Conservation (phyloP, 208 protist genomes). For the Leptomonas pyrrhocoris region DNA sequence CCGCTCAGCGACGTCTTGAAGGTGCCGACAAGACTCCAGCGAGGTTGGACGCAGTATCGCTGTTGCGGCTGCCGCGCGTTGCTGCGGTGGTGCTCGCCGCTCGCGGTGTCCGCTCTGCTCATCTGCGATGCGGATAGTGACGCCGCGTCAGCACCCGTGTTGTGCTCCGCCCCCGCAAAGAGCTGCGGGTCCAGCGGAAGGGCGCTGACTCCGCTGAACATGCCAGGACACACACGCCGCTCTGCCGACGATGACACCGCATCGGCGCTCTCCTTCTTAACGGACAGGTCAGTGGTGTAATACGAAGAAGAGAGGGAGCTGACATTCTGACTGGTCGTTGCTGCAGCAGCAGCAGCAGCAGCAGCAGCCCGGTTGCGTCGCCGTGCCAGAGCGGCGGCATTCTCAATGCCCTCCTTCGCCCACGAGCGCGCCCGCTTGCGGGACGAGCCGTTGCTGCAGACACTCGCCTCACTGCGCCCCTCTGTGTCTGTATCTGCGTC, state of each 20-base stretch:
- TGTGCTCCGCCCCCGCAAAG: slow-evolving; percentile 35
- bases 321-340: background rate
- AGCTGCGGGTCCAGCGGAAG: slow-evolving; percentile 53
- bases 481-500: background rate
- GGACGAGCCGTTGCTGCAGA: background rate
- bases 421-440: slow-evolving; percentile 35
- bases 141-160: background rate
- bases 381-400: background rate
- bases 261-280: background rate
- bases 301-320: no score
- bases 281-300: background rate
- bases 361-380: background rate
- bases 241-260: background rate
- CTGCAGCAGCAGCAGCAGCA: background rate
- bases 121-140: background rate
- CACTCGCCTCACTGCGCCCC: no score
- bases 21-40: slow-evolving; percentile 84
- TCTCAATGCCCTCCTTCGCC: slow-evolving; percentile 9
- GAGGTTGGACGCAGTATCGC: slow-evolving; percentile 59
- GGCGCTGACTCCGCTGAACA: slow-evolving; percentile 66
- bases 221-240: slow-evolving; percentile 40
- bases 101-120: background rate
- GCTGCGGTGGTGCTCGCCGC: background rate
- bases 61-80: slow-evolving; percentile 12
- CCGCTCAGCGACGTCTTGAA: slow-evolving; percentile 73